These are phyloP conservation scores for Aspergillus clavatus DNA, from an alignment of 2,329 filamentous ascomycete genomes.

Conservation along the genomic window DNA sequence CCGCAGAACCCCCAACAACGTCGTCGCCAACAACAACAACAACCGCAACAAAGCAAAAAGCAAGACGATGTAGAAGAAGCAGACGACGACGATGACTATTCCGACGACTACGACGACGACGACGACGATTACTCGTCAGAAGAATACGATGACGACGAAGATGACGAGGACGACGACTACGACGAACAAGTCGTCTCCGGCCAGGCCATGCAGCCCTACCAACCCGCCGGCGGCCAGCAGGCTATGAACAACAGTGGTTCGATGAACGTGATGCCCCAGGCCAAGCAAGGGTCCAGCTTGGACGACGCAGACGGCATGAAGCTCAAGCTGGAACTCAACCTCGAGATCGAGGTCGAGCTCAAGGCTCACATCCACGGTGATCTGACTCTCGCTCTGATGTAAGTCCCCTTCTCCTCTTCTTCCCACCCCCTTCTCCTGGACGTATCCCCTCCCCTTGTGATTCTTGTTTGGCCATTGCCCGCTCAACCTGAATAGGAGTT, in stretches of 20 bases:
- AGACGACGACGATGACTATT: slow-evolving; percentile 29
- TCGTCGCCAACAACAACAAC: slow-evolving; percentile 19
- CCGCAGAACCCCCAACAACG: slow-evolving; percentile 10
- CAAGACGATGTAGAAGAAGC: slow-evolving; percentile 29
- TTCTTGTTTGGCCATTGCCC: no score
- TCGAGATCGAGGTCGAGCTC: slow-evolving; percentile 59
- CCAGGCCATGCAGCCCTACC: slow-evolving; percentile 25
- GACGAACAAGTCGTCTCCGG: slow-evolving; percentile 9
- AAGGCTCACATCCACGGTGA: slow-evolving; percentile 64
- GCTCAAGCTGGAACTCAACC: slow-evolving; percentile 55
- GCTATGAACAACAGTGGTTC: slow-evolving; percentile 18
- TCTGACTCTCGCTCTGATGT: slow-evolving; percentile 51
- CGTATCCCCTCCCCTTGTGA: no score
- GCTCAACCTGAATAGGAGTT: slow-evolving; percentile 11
- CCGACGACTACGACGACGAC: slow-evolving; percentile 30
- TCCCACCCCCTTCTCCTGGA: no score
- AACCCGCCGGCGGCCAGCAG: slow-evolving; percentile 6
- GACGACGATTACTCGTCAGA: no score
- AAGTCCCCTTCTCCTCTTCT: slow-evolving; percentile 22
- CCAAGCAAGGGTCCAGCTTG: slow-evolving; percentile 24
- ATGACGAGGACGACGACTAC: slow-evolving; percentile 30
- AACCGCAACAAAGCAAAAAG: slow-evolving; percentile 24
- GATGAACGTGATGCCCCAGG: slow-evolving; percentile 16
- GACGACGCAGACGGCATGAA: slow-evolving; percentile 46
- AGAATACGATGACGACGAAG: no score